A percentile compares a stretch with the other conserved stretches of the same genome.
Evolutionary conservation across 2,329 filamentous ascomycete genomes (phyloP).

Genomic region (Cercospora zeina): DNA sequence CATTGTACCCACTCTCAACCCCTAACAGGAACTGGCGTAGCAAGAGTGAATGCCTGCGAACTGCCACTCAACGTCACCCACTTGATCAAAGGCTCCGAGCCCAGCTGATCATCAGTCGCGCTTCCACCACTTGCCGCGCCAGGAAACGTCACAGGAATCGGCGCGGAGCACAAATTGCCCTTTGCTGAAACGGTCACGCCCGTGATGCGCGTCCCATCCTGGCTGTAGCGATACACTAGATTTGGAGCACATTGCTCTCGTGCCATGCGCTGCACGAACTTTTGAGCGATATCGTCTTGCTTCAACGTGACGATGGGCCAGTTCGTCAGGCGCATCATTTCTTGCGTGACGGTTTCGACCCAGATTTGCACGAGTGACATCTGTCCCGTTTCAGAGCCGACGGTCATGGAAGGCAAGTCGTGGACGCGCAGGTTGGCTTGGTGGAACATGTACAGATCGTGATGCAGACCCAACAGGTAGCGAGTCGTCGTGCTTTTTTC

Average conservation of each 20-base stretch:
- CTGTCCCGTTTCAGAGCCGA: constrained; percentile 5
- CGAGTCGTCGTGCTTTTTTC: constrained; percentile 15
- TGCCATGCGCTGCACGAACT: constrained; percentile 12
- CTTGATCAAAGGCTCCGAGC: constrained; percentile 18
- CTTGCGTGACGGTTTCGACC: constrained; percentile 16
- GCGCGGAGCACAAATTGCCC: constrained; percentile 12
- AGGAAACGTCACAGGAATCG: constrained; percentile 19
- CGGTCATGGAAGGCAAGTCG: constrained; percentile 10
- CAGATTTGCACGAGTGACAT: constrained; percentile 19
- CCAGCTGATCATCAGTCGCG: constrained; percentile 15
- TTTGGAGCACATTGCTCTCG: constrained; percentile 14
- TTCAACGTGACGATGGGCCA: constrained; percentile 18
- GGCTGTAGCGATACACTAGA: neutral
- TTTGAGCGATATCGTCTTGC: constrained; percentile 16
- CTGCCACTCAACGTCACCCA: constrained; percentile 15
- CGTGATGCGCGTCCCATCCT: constrained; percentile 3
- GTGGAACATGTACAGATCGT: constrained; percentile 20
- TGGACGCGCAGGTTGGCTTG: constrained; percentile 19
- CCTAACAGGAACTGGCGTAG: constrained; percentile 12
- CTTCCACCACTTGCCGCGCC: constrained; percentile 14
- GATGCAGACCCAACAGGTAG: constrained; percentile 11
- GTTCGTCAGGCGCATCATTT: constrained; percentile 16
- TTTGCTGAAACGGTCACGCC: constrained; percentile 12
- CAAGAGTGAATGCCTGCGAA: constrained; percentile 12
- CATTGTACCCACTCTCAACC: neutral